Conservation (phyloP, 768 basidiomycete species). For the Phylloporus rhodoxanthus region DNA sequence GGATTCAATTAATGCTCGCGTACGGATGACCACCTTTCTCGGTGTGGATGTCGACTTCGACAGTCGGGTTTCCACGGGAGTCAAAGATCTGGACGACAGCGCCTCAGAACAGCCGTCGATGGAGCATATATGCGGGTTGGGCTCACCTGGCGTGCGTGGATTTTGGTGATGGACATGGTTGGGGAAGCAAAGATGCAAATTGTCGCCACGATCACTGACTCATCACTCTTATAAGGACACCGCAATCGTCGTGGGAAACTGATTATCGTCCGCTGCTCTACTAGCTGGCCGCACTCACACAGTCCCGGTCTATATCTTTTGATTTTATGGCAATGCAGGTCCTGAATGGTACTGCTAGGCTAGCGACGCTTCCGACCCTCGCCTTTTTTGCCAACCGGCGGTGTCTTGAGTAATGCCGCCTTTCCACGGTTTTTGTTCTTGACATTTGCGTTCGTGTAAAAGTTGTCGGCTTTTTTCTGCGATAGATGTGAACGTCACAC, state of each 20-base stretch:
- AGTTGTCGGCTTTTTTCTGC: constrained; percentile 84
- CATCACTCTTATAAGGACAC: constrained; percentile 22
- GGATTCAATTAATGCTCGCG: constrained; percentile 7
- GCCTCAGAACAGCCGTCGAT: constrained; percentile 9
- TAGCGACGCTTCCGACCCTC: constrained; percentile 36
- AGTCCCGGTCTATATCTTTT: too few species aligned
- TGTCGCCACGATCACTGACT: constrained; percentile 6
- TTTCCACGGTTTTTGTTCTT: constrained; percentile 80
- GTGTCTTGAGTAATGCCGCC: constrained; percentile 51
- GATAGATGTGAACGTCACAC: constrained; percentile 7
- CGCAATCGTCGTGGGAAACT: constrained; percentile 29
- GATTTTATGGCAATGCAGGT: constrained; percentile 8
- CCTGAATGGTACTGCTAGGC: constrained; percentile 14
- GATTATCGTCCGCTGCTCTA: constrained; percentile 30
- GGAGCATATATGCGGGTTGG: background rate
- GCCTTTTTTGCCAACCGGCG: constrained; percentile 47
- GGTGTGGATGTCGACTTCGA: constrained; percentile 89
- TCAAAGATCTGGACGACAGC: constrained; percentile 79
- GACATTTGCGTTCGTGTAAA: constrained; percentile 78
- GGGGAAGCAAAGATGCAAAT: constrained; percentile 23
- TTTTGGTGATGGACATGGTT: constrained; percentile 87
- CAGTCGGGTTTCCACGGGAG: constrained; percentile 97
- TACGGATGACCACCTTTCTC: constrained; percentile 57
- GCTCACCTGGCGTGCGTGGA: constrained; percentile 86
- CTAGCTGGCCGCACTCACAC: too few species aligned